Conservation (phyloP, 768 basidiomycete species). For the Gloeostereum incarnatum region DNA sequence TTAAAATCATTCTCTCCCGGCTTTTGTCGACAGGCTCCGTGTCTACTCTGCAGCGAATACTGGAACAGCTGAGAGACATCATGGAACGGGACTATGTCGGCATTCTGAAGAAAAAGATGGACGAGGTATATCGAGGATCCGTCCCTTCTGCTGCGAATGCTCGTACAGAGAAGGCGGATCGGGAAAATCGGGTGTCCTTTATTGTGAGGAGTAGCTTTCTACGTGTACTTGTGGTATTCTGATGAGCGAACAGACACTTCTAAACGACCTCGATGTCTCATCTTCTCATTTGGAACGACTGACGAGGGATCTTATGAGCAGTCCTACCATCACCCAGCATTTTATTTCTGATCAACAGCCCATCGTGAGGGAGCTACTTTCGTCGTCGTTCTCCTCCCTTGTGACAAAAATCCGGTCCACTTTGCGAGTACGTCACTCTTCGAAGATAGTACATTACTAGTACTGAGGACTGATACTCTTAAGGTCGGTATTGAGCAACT, state of each 20-base stretch:
- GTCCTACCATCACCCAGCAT: conserved; percentile 50
- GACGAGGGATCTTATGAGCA: conserved; percentile 50
- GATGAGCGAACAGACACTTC: conserved; percentile 46
- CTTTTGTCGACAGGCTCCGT: conserved; percentile 71
- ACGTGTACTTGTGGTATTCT: conserved; percentile 3
- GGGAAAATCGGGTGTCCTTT: conserved; percentile 71
- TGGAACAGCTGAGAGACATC: conserved; percentile 57
- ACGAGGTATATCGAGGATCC: conserved; percentile 69
- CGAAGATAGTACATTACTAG: background rate
- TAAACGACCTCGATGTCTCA: conserved; percentile 95
- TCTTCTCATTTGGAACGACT: conserved; percentile 84
- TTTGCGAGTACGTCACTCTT: conserved; percentile 46
- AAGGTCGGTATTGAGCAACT: conserved; percentile 86
- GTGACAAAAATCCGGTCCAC: conserved; percentile 60
- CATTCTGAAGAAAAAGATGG: conserved; percentile 77
- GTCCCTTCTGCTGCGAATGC: conserved; percentile 30
- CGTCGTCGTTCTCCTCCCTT: conserved; percentile 41
- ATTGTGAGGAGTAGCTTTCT: conserved; percentile 48
- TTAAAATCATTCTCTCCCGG: conserved; percentile 76
- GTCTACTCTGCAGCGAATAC: conserved; percentile 44
- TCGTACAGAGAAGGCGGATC: conserved; percentile 69
- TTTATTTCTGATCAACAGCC: conserved; percentile 53
- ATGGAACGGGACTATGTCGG: conserved; percentile 80
- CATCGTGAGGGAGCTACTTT: conserved; percentile 36
- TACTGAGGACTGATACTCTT: conserved; percentile 3